Evolutionary conservation across 148 eudicot species (phyloP).

Genomic region (Rhododendron griersonianum): DNA sequence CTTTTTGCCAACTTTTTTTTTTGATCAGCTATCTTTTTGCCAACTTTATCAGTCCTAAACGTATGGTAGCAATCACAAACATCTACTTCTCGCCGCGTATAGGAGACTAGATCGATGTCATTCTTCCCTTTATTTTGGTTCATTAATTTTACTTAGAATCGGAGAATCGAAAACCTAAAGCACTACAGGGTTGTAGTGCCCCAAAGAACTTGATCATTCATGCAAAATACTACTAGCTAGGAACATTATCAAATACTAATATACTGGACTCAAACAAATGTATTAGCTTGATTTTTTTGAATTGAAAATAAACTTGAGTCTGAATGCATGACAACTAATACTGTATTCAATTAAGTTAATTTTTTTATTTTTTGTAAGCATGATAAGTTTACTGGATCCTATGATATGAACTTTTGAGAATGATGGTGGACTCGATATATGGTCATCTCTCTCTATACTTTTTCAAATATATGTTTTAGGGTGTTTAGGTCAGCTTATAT

Average conservation of each 20-base stretch:
- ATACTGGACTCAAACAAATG: background rate
- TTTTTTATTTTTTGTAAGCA: background rate
- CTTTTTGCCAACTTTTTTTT: background rate
- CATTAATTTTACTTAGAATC: background rate
- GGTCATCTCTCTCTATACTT: no score
- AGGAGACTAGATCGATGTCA: background rate
- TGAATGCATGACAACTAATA: background rate
- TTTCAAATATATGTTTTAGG: no score
- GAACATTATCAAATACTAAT: background rate
- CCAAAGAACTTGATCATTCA: background rate
- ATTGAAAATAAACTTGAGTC: background rate
- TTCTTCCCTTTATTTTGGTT: background rate
- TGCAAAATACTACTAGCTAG: background rate
- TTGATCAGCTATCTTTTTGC: background rate
- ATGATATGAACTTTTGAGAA: background rate
- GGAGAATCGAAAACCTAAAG: background rate
- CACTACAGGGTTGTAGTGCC: background rate
- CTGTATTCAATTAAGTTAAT: background rate
- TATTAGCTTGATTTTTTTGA: background rate
- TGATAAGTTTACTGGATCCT: background rate
- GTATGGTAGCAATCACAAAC: background rate
- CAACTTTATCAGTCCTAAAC: background rate
- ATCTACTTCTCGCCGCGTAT: conserved; percentile 4
- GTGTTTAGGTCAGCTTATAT: no score
- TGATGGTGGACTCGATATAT: no score